Base-by-base conservation (phyloP, 2,329 filamentous ascomycete species). In the Cercospora brassicicola region DNA sequence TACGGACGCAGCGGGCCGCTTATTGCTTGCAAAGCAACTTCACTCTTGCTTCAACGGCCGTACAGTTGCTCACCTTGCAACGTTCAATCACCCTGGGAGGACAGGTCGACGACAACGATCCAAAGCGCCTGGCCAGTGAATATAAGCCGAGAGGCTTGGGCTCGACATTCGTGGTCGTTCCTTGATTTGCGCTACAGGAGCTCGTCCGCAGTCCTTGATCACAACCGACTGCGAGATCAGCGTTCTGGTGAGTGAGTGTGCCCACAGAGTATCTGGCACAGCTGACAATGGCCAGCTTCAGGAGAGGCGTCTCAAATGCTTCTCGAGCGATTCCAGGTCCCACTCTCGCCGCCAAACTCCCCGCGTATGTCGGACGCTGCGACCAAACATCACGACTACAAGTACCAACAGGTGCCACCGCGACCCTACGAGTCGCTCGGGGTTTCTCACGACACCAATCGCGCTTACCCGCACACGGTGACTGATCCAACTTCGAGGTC, bases 301-400 rank as follows among this genome's bases (percentile, higher is more conserved):
- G 30, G 5, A 18, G 18, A 36, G 51, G 48, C 67, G 48, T 63
- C 51, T 67, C 73, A 72, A 75, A 76, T 76, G 74, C 68, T 83
- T 76, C 78, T 81, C 78, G 79, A 79, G 78, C 81, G 77, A 76
- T 79, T 79, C 73, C 79, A 80, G 76, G 80, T 81, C 76, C 81
- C 81, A 73, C 76, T 83, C 73, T 84, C 82, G 77, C 82, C 82
- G 73, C 82, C 82, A 68, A 82, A 77, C 71, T 84, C 82, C 76
- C 82, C 82, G 77, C 82, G 80, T 76, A 83, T 84, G 82, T 83
- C 81, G 81, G 81, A 78, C 74, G 82, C 81, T 73, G 77, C 78
- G 76, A 77, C 78, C 69, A 81, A 80, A 72, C 74, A 77, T 70
- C 75, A 76, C 77, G 79, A 82, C 62, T 79, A 79, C 76, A 78